Evolutionary conservation across 73 alveolate species (phyloP), one percentile per base, ranked within the genome.

Genomic region (Stentor coeruleus): DNA sequence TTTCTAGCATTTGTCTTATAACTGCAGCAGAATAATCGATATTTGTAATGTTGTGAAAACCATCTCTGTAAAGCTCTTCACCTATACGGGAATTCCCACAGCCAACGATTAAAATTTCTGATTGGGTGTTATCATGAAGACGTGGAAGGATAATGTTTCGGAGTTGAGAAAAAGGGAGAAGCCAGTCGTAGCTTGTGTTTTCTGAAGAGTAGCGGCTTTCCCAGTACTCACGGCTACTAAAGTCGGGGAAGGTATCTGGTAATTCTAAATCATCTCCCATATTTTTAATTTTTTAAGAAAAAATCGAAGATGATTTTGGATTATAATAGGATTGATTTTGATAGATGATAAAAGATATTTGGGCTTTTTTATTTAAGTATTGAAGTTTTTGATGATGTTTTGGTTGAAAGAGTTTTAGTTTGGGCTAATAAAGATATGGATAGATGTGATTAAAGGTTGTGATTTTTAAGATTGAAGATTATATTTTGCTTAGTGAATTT

Each of bases 41-140:
- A 66, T 86, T 86, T n/a, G 86, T 86, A 11, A 86, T 76, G 37
- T 86, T 59, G 59, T 82, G 60, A 14, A 41, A 41, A 40, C 58
- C 85, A 33, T 81, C 92, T 37, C 57, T 59, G 37, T 79, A 79
- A 28, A 86, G 74, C 49, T 86, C 86, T 83, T 86, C 92, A n/a
- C 90, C 85, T 37, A 86, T 39, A 82, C 74, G 74, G 3, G 83
- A 39, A 14, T 77, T 86, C 28, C 92, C 92, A 36, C 92, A 79
- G 0, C 92, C 92, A 3, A 74, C 74, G 35, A 82, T 72, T 72
- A 86, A 82, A 35, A 86, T 83, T 86, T 86, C 76, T 66, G 83
- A 20, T 28, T 66, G 26, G 15, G 33, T 28, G 37, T 66, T 66
- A 33, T 66, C 39, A 33, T 66, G 79, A 66, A 66, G 79, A 28